phyloP scores from a whole-genome alignment of 163 green algal species.

The Volvox carteri region DNA sequence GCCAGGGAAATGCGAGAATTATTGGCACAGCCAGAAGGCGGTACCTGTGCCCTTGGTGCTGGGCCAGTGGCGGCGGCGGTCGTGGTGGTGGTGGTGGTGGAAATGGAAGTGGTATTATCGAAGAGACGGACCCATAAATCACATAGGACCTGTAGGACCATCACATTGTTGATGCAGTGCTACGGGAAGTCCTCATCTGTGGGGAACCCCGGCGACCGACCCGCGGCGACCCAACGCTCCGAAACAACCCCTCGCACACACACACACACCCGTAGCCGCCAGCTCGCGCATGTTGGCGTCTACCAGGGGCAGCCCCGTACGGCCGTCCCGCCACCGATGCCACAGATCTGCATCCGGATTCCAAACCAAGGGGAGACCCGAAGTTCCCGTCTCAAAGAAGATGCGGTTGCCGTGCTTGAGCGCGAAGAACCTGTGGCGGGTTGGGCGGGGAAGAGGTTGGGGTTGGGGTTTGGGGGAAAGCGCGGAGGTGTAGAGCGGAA shows the following conservation, averaged over 20 bases:
- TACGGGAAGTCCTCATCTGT: too few relatives aligned
- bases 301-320: conserved; percentile 93
- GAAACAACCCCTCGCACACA: background rate
- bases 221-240: too few relatives aligned
- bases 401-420: conserved; percentile 92
- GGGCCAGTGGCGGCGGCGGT: background rate
- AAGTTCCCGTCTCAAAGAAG: conserved; percentile 82
- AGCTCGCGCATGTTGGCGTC: conserved; percentile 99
- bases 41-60: background rate
- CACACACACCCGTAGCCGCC: conserved; percentile 76
- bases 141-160: too few relatives aligned
- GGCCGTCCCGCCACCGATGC: conserved; percentile 82
- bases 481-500: background rate
- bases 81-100: background rate
- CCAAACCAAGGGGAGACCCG: conserved; percentile 74
- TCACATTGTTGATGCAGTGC: too few relatives aligned
- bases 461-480: background rate
- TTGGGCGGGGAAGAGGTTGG: background rate
- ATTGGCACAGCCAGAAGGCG: background rate
- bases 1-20: too few relatives aligned
- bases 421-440: conserved; percentile 81
- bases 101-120: too few relatives aligned
- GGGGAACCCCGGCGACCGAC: too few relatives aligned
- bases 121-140: too few relatives aligned
- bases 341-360: conserved; percentile 75